Base-by-base conservation (phyloP, 768 basidiomycete species). In the Rhizopogon roseolus region DNA sequence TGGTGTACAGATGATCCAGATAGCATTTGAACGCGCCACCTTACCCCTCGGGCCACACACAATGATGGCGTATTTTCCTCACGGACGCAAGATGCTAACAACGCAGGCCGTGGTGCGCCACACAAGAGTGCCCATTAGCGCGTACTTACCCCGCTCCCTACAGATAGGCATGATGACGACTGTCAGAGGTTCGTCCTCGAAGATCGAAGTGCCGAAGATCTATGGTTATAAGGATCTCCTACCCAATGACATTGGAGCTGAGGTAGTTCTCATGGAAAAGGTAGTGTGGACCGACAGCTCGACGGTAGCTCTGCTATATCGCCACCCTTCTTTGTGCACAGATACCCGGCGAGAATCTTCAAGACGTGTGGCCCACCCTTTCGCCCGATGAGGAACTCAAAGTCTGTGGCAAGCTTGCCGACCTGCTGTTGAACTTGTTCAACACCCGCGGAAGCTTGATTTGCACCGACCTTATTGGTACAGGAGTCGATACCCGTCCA, bases 381-480 rank as follows among this genome's bases (percentile, higher is more conserved):
- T 45, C 54, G 17, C 45, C 55, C 4, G 49, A 57, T 10, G 60
- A 64, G 41, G 50, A 64, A 38, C 58, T 61, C 50, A 60, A 56
- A 34, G 54, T 68, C 16, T 63, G 64, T 32, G 45, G 46, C 19
- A 64, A 61, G 32, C 54, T 68, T 27, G 58, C 57, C 36, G 68
- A 69, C 41, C 37, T 69, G 17, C 59, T 68, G 14, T 39, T 50
- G 64, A 54, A 72, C 63, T 57, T 54, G 62, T 69, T 68, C 34
- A 69, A 71, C 46, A 55, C 58, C 60, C 59, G 10, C 53, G 63
- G 57, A 60, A 41, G 28, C 25, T 40, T 49, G 54, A 49, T 52
- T 39, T 50, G 17, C 53, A 69, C 69, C 55, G 70, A 49, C 67
- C 70, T 54, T 60, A 64, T n/a, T 69, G 69, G 69, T 64, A 64